Evolutionary conservation across 345 rosid species (phyloP), one percentile per base, ranked within the genome.

Genomic region (Cardiospermum halicacabum): DNA sequence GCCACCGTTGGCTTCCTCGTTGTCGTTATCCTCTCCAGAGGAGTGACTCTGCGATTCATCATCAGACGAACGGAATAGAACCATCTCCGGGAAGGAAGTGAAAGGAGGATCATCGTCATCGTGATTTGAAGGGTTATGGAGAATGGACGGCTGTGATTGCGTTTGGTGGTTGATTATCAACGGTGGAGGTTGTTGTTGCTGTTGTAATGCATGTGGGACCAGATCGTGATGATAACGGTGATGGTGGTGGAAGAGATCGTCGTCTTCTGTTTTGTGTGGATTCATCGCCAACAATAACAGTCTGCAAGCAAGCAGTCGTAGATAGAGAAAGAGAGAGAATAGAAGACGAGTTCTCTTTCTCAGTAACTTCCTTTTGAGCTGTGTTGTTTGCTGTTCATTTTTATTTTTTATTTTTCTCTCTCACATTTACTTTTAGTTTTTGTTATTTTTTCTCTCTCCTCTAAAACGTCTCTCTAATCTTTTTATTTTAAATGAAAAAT

Each of bases 1-100:
- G n/a, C n/a, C n/a, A n/a, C n/a, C n/a, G n/a, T n/a, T n/a, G 0
- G 75, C 74, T 68, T 75, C 82, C 53, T 80, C 85, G 72, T 74
- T 79, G 39, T 85, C 82, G 72, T 74, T 79, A 34, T 85, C 82
- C 70, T 85, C 82, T 69, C 82, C 78, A 49, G 83, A 77, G 59
- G 91, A 85, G 11, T 74, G 81, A 37, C 71, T 65, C 0, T 82
- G 88, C 11, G 89, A 77, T 28, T 85, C 86, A 21, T 76, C 88
- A 40, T 96, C 81, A 16, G 91, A 85, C 56, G 96, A 78, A 21
- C 89, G 96, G 79, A 87, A 92, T 39, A 89, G 89, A 40, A 77
- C 89, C 72, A 87, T 82, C 69, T 84, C 96, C 0, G 91, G 88
- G 51, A 89, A 79, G 7, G 69, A 59, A 42, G 83, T 72, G 71